A percentile compares a stretch with the other conserved stretches of the same genome.
Conservation (phyloP, 2,329 filamentous ascomycete species). For the Camptophora hylomeconis region DNA sequence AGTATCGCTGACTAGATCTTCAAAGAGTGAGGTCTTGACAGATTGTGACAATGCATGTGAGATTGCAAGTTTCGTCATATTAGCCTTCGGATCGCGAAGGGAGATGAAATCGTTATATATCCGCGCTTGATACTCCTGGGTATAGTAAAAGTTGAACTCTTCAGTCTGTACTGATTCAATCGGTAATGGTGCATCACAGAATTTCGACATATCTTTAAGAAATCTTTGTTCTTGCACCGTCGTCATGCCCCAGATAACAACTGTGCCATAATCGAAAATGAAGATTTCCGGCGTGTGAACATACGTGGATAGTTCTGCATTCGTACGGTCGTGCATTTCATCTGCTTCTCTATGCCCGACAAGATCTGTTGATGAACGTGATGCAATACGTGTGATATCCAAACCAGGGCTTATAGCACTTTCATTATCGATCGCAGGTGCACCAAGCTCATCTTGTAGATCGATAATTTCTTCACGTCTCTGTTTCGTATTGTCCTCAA, state of each 20-base stretch:
- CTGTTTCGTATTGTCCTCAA: constrained; percentile 45
- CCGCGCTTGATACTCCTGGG: constrained; percentile 87
- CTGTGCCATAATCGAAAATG: constrained; percentile 91
- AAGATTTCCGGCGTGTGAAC: constrained; percentile 92
- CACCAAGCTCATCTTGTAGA: constrained; percentile 34
- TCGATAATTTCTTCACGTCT: constrained; percentile 52
- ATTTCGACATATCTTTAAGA: constrained; percentile 85
- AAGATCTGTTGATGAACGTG: constrained; percentile 16
- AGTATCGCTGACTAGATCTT: constrained; percentile 86
- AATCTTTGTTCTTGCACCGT: constrained; percentile 80
- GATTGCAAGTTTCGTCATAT: constrained; percentile 97
- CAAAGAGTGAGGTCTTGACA: constrained; percentile 94
- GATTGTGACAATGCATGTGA: constrained; percentile 91
- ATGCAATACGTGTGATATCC: constrained; percentile 8
- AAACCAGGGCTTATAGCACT: constrained; percentile 5
- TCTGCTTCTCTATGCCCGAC: constrained; percentile 14
- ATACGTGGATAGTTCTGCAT: constrained; percentile 62
- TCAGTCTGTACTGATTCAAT: constrained; percentile 88
- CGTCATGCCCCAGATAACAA: constrained; percentile 97
- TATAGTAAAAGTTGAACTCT: constrained; percentile 99
- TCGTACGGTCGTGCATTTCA: constrained; percentile 24
- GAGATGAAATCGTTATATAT: constrained; percentile 99
- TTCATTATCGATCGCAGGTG: constrained; percentile 14
- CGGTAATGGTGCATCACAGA: constrained; percentile 79
- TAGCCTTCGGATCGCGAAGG: constrained; percentile 81